Base-by-base conservation (phyloP, 176 grass and related monocot genomes). In the Carex myosuroides region DNA sequence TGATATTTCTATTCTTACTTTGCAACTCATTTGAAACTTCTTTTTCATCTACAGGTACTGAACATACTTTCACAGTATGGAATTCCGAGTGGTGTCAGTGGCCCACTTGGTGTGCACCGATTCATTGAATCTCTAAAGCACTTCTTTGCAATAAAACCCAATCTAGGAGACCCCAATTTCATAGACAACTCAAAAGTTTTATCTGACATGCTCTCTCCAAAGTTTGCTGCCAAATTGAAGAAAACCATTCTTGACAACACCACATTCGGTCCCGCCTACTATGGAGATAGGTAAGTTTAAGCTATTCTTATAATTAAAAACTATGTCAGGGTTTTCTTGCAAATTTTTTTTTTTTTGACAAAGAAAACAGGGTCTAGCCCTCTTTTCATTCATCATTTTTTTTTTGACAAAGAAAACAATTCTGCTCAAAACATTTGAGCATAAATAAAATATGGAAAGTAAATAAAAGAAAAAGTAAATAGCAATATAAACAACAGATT, bases 51-150 rank as follows among this genome's bases (percentile, higher is more conserved):
- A 85, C 50, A 98, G 95, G 80, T 98, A 76, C 57, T 98, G 85
- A 98, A 98, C 79, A 98, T 98, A 83, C 95, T 98, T 50, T 74
- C 87, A 18, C 92, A 94, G 87, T 98, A 91, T 48, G 92, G 95
- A 54, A 64, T 93, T 58, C 93, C 93, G 17, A 86, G 73, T 65
- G 95, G 92, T 66, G 56, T 94, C n/a, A 30, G 84, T 59, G 95
- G 95, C 1, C 83, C 92, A 18, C 89, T 98, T 76, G 95, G 92
- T 13, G 85, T 89, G 20, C 95, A 98, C 79, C 91, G 92, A 8
- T 82, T 94, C n/a, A 86, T 98, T 6, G 95, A 98, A 9, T 93
- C 91, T 17, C 79, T 98, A 18, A 98, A 98, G 44, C 92, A 98
- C 71, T 90, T 90, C 82, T 79, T 93, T 21, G 91, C 91, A 0